Conservation (phyloP, 345 rosid genomes). For the Aquilaria yunnanensis region DNA sequence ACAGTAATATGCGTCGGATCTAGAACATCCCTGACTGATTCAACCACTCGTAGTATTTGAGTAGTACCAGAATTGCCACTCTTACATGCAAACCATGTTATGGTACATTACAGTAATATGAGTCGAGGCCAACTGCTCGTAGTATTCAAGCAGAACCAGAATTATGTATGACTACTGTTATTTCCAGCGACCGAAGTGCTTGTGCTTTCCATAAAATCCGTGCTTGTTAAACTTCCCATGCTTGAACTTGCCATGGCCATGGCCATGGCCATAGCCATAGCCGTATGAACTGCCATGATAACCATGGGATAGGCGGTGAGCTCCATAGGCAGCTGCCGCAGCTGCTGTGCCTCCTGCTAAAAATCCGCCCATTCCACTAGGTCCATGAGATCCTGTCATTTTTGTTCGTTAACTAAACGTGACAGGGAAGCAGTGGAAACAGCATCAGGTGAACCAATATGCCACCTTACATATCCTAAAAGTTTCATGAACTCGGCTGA, state of each 20-base stretch:
- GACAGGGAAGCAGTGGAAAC: too few relatives aligned
- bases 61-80: too few relatives aligned
- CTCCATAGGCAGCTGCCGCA: conserved; percentile 63
- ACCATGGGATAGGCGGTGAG: conserved; percentile 63
- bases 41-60: too few relatives aligned
- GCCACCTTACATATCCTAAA: conserved; percentile 25
- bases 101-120: too few relatives aligned
- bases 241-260: conserved; percentile 63
- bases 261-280: conserved; percentile 25
- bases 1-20: too few relatives aligned
- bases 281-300: background rate
- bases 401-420: background rate
- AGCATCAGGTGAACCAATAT: too few relatives aligned
- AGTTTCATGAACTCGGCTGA: conserved; percentile 5
- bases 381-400: conserved; percentile 16
- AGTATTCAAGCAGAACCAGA: too few relatives aligned
- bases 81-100: too few relatives aligned
- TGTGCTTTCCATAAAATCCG: conserved; percentile 64
- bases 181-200: conserved; percentile 35
- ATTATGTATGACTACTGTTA: conserved; percentile 33
- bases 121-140: too few relatives aligned
- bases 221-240: conserved; percentile 66
- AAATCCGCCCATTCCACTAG: conserved; percentile 49
- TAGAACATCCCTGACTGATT: too few relatives aligned
- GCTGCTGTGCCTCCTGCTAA: conserved; percentile 71